Evolutionary conservation across 106 monocot species (phyloP).

Genomic region (Dioscorea zingiberensis): DNA sequence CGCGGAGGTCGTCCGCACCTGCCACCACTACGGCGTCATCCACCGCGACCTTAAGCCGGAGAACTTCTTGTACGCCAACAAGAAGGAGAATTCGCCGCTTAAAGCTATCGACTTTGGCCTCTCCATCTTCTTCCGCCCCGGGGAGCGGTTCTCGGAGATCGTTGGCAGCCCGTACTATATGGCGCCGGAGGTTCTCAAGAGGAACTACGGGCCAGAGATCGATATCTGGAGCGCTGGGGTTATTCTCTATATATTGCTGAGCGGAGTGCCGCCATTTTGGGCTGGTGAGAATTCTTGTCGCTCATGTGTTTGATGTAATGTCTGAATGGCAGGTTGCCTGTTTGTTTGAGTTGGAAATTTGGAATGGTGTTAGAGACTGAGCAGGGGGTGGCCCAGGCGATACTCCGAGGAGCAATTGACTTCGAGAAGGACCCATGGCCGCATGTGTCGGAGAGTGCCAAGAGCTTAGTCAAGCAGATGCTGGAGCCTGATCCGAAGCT

Average conservation of each 20-base stretch:
- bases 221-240: no score
- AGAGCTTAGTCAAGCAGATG: constrained; percentile 4
- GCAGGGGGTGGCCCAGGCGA: constrained; percentile 11
- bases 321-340: no score
- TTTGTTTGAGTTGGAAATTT: no score
- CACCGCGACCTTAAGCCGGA: not conserved
- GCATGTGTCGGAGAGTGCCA: constrained; percentile 1
- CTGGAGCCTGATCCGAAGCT: constrained; percentile 5
- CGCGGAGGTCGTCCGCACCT: not conserved
- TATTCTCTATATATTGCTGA: no score
- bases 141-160: constrained; percentile 2
- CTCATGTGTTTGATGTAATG: no score
- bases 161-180: constrained; percentile 1
- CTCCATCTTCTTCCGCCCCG: constrained; percentile 2
- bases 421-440: constrained; percentile 12
- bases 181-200: not conserved
- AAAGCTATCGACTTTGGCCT: not conserved
- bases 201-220: no score
- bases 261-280: no score
- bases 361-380: constrained; percentile 3
- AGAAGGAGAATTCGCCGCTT: not conserved
- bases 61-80: no score
- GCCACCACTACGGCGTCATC: not conserved
- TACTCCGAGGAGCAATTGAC: constrained; percentile 3
- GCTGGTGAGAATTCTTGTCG: no score